Evolutionary conservation across 495 filamentous ascomycete species (phyloP).

Genomic region (Cercophora newfieldiana): DNA sequence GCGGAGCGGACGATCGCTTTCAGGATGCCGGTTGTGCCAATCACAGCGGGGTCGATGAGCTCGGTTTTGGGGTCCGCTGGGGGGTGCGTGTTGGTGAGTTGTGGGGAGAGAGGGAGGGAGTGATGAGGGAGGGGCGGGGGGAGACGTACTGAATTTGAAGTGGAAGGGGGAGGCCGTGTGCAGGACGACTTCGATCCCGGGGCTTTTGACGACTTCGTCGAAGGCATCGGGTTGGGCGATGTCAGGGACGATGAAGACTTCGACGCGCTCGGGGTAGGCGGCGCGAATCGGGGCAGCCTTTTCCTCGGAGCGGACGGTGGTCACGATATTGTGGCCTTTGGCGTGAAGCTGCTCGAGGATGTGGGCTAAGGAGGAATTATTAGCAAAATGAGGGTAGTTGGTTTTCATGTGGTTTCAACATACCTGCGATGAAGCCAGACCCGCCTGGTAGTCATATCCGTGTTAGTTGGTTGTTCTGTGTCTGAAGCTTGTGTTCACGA

Average conservation of each 20-base stretch:
- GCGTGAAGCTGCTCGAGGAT: constrained; percentile 73
- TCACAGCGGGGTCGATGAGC: constrained; percentile 79
- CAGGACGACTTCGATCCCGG: constrained; percentile 80
- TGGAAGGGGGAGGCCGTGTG: constrained; percentile 91
- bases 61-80: constrained; percentile 70
- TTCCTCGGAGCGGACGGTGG: constrained; percentile 76
- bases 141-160: constrained; percentile 52
- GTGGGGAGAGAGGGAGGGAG: background rate
- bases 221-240: constrained; percentile 76
- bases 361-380: constrained; percentile 53
- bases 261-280: constrained; percentile 70
- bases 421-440: constrained; percentile 54
- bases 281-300: constrained; percentile 76
- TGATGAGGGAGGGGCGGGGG: background rate
- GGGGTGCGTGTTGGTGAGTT: background rate
- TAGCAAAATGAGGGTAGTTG: constrained; percentile 1
- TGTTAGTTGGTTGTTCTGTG: background rate
- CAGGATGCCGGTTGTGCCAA: constrained; percentile 80
- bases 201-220: constrained; percentile 72
- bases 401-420: constrained; percentile 9
- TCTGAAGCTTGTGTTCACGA: background rate
- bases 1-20: constrained; percentile 72
- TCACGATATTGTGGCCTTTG: constrained; percentile 71
- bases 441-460: constrained; percentile 34
- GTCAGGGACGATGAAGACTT: constrained; percentile 78